Base-by-base conservation (phyloP, 441 rosid species). In the Dalechampia spathulata region DNA sequence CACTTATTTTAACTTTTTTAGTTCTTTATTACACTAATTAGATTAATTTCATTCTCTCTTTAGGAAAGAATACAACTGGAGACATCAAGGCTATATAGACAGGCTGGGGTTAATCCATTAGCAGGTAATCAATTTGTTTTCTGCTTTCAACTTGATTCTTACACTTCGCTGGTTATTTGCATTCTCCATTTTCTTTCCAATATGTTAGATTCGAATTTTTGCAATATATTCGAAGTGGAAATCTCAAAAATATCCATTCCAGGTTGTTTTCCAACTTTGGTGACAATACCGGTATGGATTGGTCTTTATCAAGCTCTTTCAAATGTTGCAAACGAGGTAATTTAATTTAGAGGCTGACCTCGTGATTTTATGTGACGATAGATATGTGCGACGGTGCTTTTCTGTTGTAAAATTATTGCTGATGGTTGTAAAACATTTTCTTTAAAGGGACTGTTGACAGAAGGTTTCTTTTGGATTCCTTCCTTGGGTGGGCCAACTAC, bases 291-390 rank as follows among this genome's bases (percentile, higher is more conserved):
- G 32, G 98, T 92, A 54, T 92, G 94, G 95, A 88, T 92, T 47
- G 98, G 98, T 65, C 78, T 92, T 45, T 92, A 92, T 74, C 98
- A 88, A 80, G 98, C 98, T 75, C 95, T 92, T 61, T 92, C 98
- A 37, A 92, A 92, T 58, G 96, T 88, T 36, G 98, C 98, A 39
- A 92, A 92, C 65, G 98, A 92, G 95, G 98, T 92, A 76, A 4
- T 30, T 46, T 92, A 76, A 4, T 30, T 46, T 43, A 51, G 57
- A 14, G 56, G 15, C 51, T 46, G 52, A 36, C 34, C 22, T 46
- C 46, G 17, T 55, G 20, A 16, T 58, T 57, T 38, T 47, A 20
- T 50, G 57, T 20, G 27, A 36, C 47, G 34, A 23, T 41, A 8
- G 37, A 54, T 30, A 19, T 30, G 32, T 42, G 22, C 12, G 8